phyloP scores from a whole-genome alignment of 2,329 filamentous ascomycete species.

The Calcarisporium arbuscula region DNA sequence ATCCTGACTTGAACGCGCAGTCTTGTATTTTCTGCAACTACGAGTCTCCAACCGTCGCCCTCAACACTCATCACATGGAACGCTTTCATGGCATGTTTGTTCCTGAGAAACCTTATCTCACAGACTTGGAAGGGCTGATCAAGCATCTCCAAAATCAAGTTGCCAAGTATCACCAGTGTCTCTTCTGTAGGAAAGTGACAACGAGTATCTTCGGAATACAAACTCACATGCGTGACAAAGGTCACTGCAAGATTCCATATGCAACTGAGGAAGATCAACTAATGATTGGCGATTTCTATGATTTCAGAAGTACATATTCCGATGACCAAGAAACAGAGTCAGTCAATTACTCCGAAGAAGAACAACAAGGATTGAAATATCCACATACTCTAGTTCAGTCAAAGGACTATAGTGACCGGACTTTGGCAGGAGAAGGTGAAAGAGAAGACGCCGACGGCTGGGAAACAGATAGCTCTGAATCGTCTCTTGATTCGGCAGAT shows the following conservation, averaged over 20 bases:
- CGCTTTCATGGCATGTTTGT: constrained; percentile 94
- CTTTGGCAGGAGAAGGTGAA: constrained; percentile 45
- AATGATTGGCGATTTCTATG: constrained; percentile 93
- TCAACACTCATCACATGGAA: constrained; percentile 85
- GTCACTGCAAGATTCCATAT: constrained; percentile 95
- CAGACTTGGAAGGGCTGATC: constrained; percentile 75
- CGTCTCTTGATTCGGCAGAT: constrained; percentile 80
- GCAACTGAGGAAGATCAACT: constrained; percentile 83
- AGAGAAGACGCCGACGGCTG: constrained; percentile 67
- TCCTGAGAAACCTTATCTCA: constrained; percentile 78
- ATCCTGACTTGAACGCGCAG: constrained; percentile 31
- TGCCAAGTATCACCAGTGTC: constrained; percentile 71
- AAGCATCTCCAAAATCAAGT: constrained; percentile 75
- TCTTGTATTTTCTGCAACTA: constrained; percentile 89
- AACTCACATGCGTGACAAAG: constrained; percentile 95
- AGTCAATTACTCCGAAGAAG: constrained; percentile 34
- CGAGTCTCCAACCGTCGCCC: constrained; percentile 64
- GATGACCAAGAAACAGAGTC: constrained; percentile 60
- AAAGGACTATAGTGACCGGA: constrained; percentile 60
- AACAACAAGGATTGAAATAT: constrained; percentile 43
- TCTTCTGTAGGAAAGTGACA: constrained; percentile 82
- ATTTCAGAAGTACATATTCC: constrained; percentile 92
- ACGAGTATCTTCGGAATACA: constrained; percentile 74
- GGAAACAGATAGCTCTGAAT: constrained; percentile 92
- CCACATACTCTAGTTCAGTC: constrained; percentile 48